Evolutionary conservation across 169 alveolate genomes (phyloP).

Genomic region (Plasmodium chabaudi): DNA sequence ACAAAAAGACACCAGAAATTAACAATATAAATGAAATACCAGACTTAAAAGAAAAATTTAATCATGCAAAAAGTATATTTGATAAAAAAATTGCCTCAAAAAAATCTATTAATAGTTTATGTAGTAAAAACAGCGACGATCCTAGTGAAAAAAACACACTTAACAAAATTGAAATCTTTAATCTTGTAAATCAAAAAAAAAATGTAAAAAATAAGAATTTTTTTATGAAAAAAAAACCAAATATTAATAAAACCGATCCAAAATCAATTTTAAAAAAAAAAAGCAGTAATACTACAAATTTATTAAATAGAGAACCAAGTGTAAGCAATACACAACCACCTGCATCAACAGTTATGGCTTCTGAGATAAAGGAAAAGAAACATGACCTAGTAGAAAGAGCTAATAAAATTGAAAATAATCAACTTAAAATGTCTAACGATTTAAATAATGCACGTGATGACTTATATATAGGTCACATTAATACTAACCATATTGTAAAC

Average conservation of each 20-base stretch:
- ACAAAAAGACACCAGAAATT: no score
- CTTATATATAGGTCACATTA: neutral
- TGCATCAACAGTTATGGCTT: neutral
- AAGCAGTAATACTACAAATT: neutral
- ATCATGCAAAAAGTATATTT: neutral
- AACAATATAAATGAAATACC: neutral
- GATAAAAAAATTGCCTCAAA: constrained; percentile 10
- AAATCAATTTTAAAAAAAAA: no score
- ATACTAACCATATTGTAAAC: constrained; percentile 3
- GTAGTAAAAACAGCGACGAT: neutral
- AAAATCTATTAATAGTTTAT: constrained; percentile 17
- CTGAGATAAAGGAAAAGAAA: constrained; percentile 30
- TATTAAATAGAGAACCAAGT: neutral
- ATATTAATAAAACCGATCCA: neutral
- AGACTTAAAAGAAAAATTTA: neutral
- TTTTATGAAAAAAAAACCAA: neutral
- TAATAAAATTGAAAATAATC: constrained; percentile 16
- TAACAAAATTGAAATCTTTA: neutral
- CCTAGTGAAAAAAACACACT: neutral
- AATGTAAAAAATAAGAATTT: neutral
- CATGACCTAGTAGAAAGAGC: constrained; percentile 27
- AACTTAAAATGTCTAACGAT: neutral
- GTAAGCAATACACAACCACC: neutral
- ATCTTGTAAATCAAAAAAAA: neutral
- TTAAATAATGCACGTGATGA: neutral